Percentiles rank a stretch among this genome's conserved stretches.
Conservation (phyloP, 768 basidiomycete genomes). For the Galerina marginata region DNA sequence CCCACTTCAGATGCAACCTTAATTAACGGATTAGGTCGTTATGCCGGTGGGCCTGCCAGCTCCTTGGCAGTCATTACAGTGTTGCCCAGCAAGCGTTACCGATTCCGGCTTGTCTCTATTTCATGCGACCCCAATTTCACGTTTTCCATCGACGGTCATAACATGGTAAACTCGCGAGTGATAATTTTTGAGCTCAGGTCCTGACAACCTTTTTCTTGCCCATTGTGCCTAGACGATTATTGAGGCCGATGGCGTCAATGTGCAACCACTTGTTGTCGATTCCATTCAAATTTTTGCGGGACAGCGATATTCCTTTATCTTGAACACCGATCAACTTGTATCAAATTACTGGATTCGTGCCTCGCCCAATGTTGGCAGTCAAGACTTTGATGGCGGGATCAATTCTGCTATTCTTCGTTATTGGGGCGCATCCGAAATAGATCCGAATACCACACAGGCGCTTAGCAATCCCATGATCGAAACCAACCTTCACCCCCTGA, state of each 20-base stretch:
- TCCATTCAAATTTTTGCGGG: constrained; percentile 46
- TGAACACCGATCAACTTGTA: constrained; percentile 49
- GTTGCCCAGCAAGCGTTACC: constrained; percentile 41
- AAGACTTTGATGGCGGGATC: constrained; percentile 27
- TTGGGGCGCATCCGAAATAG: constrained; percentile 44
- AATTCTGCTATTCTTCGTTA: constrained; percentile 61
- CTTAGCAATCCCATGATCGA: constrained; percentile 40
- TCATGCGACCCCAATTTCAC: constrained; percentile 51
- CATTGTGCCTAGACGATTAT: constrained; percentile 45
- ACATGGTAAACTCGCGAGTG: constrained; percentile 30
- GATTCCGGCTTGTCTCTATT: constrained; percentile 54
- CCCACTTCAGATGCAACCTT: constrained; percentile 41
- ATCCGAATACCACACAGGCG: constrained; percentile 44
- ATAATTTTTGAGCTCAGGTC: background rate
- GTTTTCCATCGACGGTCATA: constrained; percentile 53
- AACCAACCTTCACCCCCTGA: constrained; percentile 43
- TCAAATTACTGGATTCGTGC: constrained; percentile 60
- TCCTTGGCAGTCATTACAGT: constrained; percentile 47
- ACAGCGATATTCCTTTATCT: constrained; percentile 39
- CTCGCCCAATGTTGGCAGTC: constrained; percentile 28
- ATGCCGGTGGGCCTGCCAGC: constrained; percentile 36
- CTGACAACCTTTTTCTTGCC: background rate
- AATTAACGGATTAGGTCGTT: constrained; percentile 58
- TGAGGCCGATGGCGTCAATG: constrained; percentile 54
- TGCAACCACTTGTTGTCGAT: constrained; percentile 47